Conservation (phyloP, 148 eudicot species). For the Persicaria maculosa region DNA sequence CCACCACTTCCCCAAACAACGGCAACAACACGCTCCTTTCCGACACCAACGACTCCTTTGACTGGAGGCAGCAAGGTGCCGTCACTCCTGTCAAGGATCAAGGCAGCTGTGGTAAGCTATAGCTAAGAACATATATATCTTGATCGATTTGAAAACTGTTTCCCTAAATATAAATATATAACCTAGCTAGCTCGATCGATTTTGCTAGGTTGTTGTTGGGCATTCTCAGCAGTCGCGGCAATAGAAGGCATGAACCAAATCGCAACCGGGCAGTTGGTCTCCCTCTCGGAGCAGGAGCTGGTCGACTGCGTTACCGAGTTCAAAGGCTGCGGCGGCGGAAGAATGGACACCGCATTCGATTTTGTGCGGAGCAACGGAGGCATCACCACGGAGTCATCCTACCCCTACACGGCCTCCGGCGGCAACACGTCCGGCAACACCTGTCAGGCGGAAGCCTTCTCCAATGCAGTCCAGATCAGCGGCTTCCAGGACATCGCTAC, state of each 20-base stretch:
- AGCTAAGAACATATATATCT: too few relatives aligned
- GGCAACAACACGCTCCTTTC: not conserved
- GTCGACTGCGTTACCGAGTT: constrained; percentile 37
- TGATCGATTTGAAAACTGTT: too few relatives aligned
- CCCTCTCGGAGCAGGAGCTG: constrained; percentile 48
- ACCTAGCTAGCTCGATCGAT: too few relatives aligned
- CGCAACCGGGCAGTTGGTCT: constrained; percentile 29
- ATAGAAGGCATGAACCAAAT: constrained; percentile 28
- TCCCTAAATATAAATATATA: too few relatives aligned
- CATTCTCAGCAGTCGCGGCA: constrained; percentile 43
- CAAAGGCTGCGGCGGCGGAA: constrained; percentile 45
- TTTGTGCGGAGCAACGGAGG: constrained; percentile 31
- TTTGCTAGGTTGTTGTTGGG: constrained; percentile 48
- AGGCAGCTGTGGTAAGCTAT: constrained; percentile 42
- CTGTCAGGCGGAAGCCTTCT: constrained; percentile 16
- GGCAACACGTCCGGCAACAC: constrained; percentile 12
- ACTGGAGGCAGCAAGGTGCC: constrained; percentile 53
- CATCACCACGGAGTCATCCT: constrained; percentile 34
- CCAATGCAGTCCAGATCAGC: constrained; percentile 13
- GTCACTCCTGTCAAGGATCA: constrained; percentile 54
- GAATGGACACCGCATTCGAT: constrained; percentile 26
- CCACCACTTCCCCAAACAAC: not conserved
- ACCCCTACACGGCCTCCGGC: constrained; percentile 40
- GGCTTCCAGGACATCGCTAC: constrained; percentile 35
- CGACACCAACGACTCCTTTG: constrained; percentile 24